Base-by-base conservation (phyloP, 352 stramenopile species). In the Globisporangium uncinulatum region DNA sequence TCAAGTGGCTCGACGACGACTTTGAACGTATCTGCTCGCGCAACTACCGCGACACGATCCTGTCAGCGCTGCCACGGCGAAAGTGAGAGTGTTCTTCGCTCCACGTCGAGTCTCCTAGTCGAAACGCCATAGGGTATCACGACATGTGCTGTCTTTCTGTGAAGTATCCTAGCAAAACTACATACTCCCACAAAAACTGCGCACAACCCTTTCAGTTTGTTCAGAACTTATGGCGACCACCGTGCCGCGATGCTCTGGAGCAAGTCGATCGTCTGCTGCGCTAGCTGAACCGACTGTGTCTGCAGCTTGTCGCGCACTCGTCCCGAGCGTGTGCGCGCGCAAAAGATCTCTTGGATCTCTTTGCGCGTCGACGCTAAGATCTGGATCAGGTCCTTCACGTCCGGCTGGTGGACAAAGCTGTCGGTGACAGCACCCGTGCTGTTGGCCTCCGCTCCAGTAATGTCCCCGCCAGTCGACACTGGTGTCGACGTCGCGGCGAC, bases 281-380 rank as follows among this genome's bases (percentile, higher is more conserved):
- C 67, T 1, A 90, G 69, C 34, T 85, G 70, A 14, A 86, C 14
- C 11, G 80, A 84, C 51, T 87, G 80, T 20, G 56, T 56, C 59
- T 90, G 80, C 29, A 87, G 57, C 54, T 90, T 90, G 51, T 86
- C 73, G 19, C 80, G 80, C 53, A 88, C 75, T 9, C 80, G 80
- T 17, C 73, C 76, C n/a, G 80, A 90, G 9, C 80, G 67, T 1
- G 76, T 70, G 47, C 76, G 67, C 43, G 83, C 76, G 3, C 62
- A 62, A 21, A 71, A 83, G 45, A 90, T 66, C 24, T 86, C 66
- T 5, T 57, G 45, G 4, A 68, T 52, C 21, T 68, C 63, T 19
- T 66, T 63, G 7, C 61, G 66, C 15, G 76, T 88, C 17, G 79
- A 83, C 6, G 67, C 70, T 19, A 90, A 53, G 37, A 90, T 77